A percentile compares a stretch with the other conserved stretches of the same genome.
phyloP scores from a whole-genome alignment of 2,329 filamentous ascomycete species.

The Cladosporium phlei region DNA sequence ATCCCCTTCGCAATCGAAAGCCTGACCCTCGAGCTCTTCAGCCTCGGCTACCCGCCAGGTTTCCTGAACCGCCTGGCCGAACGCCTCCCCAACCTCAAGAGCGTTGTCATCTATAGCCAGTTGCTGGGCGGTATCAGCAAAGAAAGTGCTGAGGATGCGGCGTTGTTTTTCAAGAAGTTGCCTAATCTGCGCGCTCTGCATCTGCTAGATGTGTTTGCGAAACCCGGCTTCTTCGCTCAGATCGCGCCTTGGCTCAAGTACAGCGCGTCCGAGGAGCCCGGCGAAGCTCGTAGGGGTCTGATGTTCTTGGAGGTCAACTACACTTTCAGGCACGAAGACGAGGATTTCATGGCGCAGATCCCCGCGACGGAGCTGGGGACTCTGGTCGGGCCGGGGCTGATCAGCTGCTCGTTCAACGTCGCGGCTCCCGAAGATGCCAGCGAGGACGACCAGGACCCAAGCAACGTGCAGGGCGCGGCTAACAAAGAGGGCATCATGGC shows the following conservation, averaged over 20 bases:
- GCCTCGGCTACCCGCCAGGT: conserved; percentile 42
- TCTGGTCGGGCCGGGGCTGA: conserved; percentile 35
- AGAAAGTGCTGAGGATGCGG: conserved; percentile 37
- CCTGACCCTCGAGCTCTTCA: conserved; percentile 47
- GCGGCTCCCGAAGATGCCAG: conserved; percentile 28
- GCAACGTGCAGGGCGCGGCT: conserved; percentile 21
- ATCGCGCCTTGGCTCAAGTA: conserved; percentile 30
- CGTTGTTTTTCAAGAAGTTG: conserved; percentile 37
- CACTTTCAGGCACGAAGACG: conserved; percentile 43
- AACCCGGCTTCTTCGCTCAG: conserved; percentile 37
- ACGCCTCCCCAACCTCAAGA: conserved; percentile 39
- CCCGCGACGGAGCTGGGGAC: conserved; percentile 34
- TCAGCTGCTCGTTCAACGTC: conserved; percentile 37
- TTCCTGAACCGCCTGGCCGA: conserved; percentile 40
- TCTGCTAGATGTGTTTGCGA: conserved; percentile 45
- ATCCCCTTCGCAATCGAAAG: conserved; percentile 39
- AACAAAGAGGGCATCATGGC: conserved; percentile 33
- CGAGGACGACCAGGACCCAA: conserved; percentile 29
- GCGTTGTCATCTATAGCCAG: conserved; percentile 44
- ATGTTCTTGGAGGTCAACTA: conserved; percentile 46
- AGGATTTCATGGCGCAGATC: conserved; percentile 39
- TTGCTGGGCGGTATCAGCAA: conserved; percentile 41
- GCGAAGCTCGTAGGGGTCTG: conserved; percentile 30
- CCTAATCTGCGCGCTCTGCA: conserved; percentile 39
- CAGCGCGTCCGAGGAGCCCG: conserved; percentile 26